A percentile compares a stretch with the other conserved stretches of the same genome.
Evolutionary conservation across 441 rosid species (phyloP).

Genomic region (Populus hybrid): DNA sequence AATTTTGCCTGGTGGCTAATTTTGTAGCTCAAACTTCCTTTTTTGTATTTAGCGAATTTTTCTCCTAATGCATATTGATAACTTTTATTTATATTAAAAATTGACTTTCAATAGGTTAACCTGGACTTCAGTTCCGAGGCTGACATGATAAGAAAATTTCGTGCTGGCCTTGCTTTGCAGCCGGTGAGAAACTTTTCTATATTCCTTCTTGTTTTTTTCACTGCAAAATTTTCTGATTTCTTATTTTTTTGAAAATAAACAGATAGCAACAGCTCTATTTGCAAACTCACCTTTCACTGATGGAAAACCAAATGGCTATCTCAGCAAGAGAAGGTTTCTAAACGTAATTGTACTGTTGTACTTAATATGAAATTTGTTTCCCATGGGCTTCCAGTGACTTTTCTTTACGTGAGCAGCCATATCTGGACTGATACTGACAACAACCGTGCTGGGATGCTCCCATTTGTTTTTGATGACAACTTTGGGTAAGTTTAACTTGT

Average conservation of each 20-base stretch:
- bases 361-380: slow-evolving; percentile 6
- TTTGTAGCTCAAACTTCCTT: slow-evolving; percentile 13
- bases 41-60: slow-evolving; percentile 2
- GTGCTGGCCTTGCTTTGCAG: slow-evolving; percentile 94
- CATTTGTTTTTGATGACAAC: slow-evolving; percentile 85
- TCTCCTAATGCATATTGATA: background rate
- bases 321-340: slow-evolving; percentile 94
- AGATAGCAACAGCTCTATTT: slow-evolving; percentile 97
- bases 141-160: slow-evolving; percentile 96
- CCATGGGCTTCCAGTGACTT: slow-evolving; percentile 19
- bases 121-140: slow-evolving; percentile 94
- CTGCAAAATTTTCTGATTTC: slow-evolving; percentile 19
- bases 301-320: slow-evolving; percentile 97
- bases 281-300: slow-evolving; percentile 98
- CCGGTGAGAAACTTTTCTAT: slow-evolving; percentile 60
- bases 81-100: background rate
- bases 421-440: slow-evolving; percentile 95
- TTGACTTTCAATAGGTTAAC: slow-evolving; percentile 63
- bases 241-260: slow-evolving; percentile 39
- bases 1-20: background rate
- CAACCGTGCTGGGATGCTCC: slow-evolving; percentile 90
- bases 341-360: slow-evolving; percentile 10
- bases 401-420: slow-evolving; percentile 57
- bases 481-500: slow-evolving; percentile 64
- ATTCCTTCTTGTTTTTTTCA: slow-evolving; percentile 10